These are phyloP conservation scores for Bidens hawaiensis DNA, from an alignment of 140 eudicot genomes.

Conservation along the genomic window DNA sequence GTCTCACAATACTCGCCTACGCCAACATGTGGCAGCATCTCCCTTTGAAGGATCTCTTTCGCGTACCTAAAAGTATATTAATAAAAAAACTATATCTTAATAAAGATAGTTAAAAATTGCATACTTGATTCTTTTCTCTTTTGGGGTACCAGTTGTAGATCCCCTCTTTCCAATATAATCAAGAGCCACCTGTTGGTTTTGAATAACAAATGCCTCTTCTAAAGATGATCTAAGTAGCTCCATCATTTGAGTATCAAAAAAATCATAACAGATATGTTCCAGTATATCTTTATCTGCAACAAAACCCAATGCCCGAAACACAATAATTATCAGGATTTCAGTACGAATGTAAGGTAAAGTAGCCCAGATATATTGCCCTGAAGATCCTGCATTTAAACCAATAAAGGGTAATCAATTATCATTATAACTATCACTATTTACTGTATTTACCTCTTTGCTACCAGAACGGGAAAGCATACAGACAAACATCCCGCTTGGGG, in stretches of 20 bases:
- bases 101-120: too few relatives aligned
- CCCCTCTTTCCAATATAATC: constrained; percentile 99
- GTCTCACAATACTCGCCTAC: constrained; percentile 95
- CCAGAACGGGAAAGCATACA: constrained; percentile 89
- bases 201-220: constrained; percentile 98
- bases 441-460: constrained; percentile 99
- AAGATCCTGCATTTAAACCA: constrained; percentile 75
- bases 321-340: constrained; percentile 93
- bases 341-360: constrained; percentile 92
- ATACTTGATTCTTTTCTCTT: constrained; percentile 91
- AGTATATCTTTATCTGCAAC: constrained; percentile 97
- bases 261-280: constrained; percentile 92
- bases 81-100: not conserved
- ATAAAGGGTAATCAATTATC: not conserved
- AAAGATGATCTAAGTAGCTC: constrained; percentile 88
- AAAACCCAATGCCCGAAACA: constrained; percentile 89
- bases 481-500: constrained; percentile 97
- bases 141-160: constrained; percentile 84
- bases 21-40: constrained; percentile 99
- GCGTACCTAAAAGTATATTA: constrained; percentile 73
- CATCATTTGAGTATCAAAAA: constrained; percentile 97
- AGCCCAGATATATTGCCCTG: constrained; percentile 90
- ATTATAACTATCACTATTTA: too few relatives aligned
- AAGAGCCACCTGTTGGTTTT: constrained; percentile 98
- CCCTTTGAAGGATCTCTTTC: constrained; percentile 81